Conservation (phyloP, 2,329 filamentous ascomycete genomes). For the Metarhizium robertsii region DNA sequence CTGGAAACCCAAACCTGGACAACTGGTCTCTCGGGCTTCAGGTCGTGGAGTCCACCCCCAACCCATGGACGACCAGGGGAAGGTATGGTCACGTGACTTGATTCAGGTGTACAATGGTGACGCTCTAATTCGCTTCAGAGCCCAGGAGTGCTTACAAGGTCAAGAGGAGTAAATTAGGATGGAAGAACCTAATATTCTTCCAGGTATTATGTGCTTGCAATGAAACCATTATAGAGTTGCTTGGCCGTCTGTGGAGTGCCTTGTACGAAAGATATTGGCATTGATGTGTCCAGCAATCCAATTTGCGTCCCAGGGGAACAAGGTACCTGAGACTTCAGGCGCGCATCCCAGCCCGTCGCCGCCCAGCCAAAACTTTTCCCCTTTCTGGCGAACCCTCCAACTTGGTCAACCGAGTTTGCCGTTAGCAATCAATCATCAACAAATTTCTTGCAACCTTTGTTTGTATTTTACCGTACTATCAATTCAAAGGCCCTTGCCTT, state of each 20-base stretch:
- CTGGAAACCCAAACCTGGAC: background rate
- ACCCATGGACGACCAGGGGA: background rate
- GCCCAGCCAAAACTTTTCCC: constrained; percentile 19
- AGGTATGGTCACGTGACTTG: constrained; percentile 1
- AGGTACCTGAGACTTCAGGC: constrained; percentile 27
- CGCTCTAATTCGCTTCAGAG: too few species aligned
- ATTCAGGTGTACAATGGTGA: too few species aligned
- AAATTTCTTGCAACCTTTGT: background rate
- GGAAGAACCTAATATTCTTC: too few species aligned
- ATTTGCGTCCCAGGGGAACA: too few species aligned
- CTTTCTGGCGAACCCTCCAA: constrained; percentile 6
- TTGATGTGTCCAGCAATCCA: too few species aligned
- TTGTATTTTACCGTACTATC: constrained; percentile 5
- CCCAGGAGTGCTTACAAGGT: too few species aligned
- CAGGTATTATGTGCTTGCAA: too few species aligned
- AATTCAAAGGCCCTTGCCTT: background rate
- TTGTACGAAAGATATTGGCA: too few species aligned
- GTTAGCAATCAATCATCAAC: background rate
- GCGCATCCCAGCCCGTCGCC: constrained; percentile 11
- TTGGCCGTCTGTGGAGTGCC: background rate
- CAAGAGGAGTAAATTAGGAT: too few species aligned
- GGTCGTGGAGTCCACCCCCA: background rate
- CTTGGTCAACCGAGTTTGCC: background rate
- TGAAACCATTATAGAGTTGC: background rate
- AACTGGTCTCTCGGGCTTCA: constrained; percentile 1